Conservation (phyloP, 2,329 filamentous ascomycete genomes). For the Aspergillus fischeri region DNA sequence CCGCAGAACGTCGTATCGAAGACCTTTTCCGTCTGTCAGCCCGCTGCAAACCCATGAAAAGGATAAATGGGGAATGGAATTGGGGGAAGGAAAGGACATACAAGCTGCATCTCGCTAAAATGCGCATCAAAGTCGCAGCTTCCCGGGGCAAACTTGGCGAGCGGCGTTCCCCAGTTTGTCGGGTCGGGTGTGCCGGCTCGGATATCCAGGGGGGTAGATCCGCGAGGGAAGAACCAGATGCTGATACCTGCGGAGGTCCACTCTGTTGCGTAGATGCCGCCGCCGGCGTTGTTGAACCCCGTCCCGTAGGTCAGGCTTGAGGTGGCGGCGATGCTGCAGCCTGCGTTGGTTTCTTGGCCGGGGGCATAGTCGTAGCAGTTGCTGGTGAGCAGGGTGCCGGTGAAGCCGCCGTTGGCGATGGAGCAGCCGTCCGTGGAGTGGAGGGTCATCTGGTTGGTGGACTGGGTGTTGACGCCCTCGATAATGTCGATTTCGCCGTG, state of each 20-base stretch:
- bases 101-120: constrained; percentile 70
- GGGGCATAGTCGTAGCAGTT: constrained; percentile 55
- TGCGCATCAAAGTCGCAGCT: constrained; percentile 67
- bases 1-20: constrained; percentile 83
- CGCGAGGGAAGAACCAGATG: constrained; percentile 79
- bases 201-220: constrained; percentile 61
- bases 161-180: constrained; percentile 62
- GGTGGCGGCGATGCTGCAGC: constrained; percentile 56
- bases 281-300: constrained; percentile 65
- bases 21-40: constrained; percentile 21
- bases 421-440: constrained; percentile 62
- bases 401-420: constrained; percentile 49
- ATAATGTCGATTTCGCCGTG: constrained; percentile 76
- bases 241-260: constrained; percentile 71
- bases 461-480: constrained; percentile 67
- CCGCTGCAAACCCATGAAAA: background rate
- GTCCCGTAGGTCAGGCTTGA: constrained; percentile 56
- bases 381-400: constrained; percentile 44
- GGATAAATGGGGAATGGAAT: background rate
- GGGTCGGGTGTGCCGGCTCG: constrained; percentile 59
- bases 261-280: constrained; percentile 70
- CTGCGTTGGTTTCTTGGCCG: constrained; percentile 45
- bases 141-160: constrained; percentile 60
- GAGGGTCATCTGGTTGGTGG: constrained; percentile 60
- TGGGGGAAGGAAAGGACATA: constrained; percentile 12